phyloP scores from a whole-genome alignment of 2,329 filamentous ascomycete genomes.

The Fusarium anguioides region DNA sequence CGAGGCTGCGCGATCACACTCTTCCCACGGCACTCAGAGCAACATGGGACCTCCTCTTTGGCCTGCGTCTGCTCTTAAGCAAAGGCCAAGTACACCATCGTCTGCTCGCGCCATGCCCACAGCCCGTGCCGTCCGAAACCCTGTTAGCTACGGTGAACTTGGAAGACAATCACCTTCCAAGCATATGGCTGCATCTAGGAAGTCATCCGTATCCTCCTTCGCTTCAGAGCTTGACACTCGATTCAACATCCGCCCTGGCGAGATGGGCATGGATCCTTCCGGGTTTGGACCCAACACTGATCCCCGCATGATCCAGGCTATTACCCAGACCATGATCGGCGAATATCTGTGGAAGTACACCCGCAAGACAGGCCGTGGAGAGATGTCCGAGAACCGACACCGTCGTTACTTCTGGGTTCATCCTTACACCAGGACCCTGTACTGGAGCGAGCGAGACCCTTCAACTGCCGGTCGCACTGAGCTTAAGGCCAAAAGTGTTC shows the following conservation, averaged over 20 bases:
- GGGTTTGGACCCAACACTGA: constrained; percentile 81
- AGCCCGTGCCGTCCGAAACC: constrained; percentile 61
- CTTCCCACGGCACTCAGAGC: constrained; percentile 59
- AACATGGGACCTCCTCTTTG: constrained; percentile 86
- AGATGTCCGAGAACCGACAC: constrained; percentile 90
- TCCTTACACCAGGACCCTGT: constrained; percentile 93
- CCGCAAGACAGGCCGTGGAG: constrained; percentile 87
- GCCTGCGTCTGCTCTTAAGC: constrained; percentile 77
- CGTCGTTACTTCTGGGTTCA: constrained; percentile 99
- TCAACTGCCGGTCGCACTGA: constrained; percentile 80
- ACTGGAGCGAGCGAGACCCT: constrained; percentile 95
- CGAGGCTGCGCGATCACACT: constrained; percentile 76
- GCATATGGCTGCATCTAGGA: constrained; percentile 51
- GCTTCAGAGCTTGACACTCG: constrained; percentile 91
- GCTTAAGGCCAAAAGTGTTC: constrained; percentile 85
- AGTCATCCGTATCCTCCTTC: constrained; percentile 94
- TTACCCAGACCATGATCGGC: constrained; percentile 99
- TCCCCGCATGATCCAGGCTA: constrained; percentile 98
- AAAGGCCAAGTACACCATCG: constrained; percentile 69
- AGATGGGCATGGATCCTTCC: constrained; percentile 62
- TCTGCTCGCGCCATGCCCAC: constrained; percentile 68
- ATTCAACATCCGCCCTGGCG: constrained; percentile 78
- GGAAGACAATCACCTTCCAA: constrained; percentile 63
- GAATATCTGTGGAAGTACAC: constrained; percentile 99
- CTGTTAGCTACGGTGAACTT: constrained; percentile 59